These are phyloP conservation scores for Dittrichia graveolens DNA, from an alignment of 129 eudicot genomes.

Conservation along the genomic window DNA sequence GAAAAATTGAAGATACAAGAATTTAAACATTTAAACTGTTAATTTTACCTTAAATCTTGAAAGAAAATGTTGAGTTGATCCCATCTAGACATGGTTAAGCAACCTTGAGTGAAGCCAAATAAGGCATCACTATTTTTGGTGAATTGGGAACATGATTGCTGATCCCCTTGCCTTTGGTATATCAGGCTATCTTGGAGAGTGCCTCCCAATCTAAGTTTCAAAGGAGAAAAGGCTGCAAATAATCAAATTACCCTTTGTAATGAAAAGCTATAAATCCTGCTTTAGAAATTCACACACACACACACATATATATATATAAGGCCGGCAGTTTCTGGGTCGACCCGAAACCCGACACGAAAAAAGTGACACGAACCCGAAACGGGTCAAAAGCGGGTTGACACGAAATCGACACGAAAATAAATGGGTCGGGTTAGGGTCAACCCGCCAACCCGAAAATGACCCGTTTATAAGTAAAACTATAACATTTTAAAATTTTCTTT, in stretches of 20 bases:
- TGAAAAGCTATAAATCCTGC: neutral
- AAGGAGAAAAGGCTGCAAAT: conserved; percentile 81
- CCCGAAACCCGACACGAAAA: no score
- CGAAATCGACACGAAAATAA: no score
- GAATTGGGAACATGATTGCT: conserved; percentile 56
- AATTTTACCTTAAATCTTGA: conserved; percentile 56
- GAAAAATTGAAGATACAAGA: neutral
- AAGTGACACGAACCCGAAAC: no score
- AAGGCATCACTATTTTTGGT: conserved; percentile 31
- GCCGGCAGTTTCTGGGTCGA: no score
- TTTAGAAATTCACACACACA: neutral
- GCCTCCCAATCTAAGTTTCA: conserved; percentile 93
- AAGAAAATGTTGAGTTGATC: conserved; percentile 76
- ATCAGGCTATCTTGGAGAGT: conserved; percentile 76
- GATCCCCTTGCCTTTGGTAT: conserved; percentile 50
- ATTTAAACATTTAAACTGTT: neutral
- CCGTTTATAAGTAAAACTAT: no score
- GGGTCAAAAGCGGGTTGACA: no score
- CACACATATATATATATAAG: no score
- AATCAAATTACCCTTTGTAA: conserved; percentile 23
- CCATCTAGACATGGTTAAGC: conserved; percentile 86
- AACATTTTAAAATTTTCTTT: no score
- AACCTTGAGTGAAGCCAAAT: conserved; percentile 68
- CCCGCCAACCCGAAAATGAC: no score
- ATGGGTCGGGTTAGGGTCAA: no score